Percentiles rank a stretch among this genome's conserved stretches.
phyloP scores from a whole-genome alignment of 805 yeast genomes.

The Metschnikowia picachoensis region DNA sequence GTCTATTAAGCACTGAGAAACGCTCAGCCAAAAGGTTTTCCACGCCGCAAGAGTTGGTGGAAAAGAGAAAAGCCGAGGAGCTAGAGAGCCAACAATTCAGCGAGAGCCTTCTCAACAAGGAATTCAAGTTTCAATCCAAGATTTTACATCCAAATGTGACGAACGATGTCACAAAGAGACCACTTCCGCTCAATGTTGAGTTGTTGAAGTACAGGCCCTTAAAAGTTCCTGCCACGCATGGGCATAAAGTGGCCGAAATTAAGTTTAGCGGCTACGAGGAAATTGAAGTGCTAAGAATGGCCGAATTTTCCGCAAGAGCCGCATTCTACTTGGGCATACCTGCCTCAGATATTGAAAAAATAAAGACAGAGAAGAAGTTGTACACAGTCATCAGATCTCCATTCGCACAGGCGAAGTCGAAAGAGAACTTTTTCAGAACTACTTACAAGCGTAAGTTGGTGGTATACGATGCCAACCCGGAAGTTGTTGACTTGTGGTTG shows the following conservation, averaged over 20 bases:
- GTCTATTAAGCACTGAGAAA: constrained; percentile 1
- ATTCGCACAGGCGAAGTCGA: constrained; percentile 89
- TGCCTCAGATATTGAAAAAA: constrained; percentile 66
- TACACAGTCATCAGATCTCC: constrained; percentile 95
- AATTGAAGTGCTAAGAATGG: constrained; percentile 65
- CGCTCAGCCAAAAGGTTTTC: constrained; percentile 15
- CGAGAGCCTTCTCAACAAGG: constrained; percentile 25
- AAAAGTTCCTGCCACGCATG: constrained; percentile 60
- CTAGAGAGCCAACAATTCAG: constrained; percentile 26
- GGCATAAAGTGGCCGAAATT: constrained; percentile 74
- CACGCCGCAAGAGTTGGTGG: constrained; percentile 32
- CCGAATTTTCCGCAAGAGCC: constrained; percentile 84
- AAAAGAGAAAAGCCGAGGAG: constrained; percentile 23
- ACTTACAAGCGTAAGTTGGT: constrained; percentile 72
- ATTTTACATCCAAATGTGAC: constrained; percentile 20
- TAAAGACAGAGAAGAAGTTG: constrained; percentile 68
- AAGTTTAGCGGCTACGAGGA: constrained; percentile 69
- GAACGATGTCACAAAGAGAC: constrained; percentile 34
- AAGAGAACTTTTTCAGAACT: constrained; percentile 88
- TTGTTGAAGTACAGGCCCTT: constrained; percentile 79
- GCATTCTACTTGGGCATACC: constrained; percentile 91
- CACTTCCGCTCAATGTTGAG: constrained; percentile 82
- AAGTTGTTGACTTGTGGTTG: constrained; percentile 76
- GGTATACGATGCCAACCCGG: constrained; percentile 83
- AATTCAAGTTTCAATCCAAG: constrained; percentile 31